A percentile compares a stretch with the other conserved stretches of the same genome.
Evolutionary conservation across 1,284 basidiomycete genomes (phyloP).

Genomic region (Fomitopsis betulina): DNA sequence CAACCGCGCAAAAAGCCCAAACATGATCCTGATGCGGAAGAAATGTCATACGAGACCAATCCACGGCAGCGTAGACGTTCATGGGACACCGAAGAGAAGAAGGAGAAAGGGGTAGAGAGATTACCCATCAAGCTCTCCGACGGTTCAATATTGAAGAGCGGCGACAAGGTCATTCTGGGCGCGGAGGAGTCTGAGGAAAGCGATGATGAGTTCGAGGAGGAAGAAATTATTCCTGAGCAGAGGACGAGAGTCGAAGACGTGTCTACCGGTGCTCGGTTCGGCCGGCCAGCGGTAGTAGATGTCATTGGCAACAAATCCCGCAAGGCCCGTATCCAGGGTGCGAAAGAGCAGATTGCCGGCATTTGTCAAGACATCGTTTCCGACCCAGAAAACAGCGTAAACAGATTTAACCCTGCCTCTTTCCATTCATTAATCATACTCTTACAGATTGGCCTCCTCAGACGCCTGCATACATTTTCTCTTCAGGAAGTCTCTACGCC

Average conservation of each 20-base stretch:
- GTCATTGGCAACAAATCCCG: slow-evolving; percentile 69
- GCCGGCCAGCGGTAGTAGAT: slow-evolving; percentile 75
- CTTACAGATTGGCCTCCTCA: slow-evolving; percentile 74
- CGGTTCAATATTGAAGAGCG: slow-evolving; percentile 64
- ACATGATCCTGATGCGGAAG: slow-evolving; percentile 50
- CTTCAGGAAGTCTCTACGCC: slow-evolving; percentile 66
- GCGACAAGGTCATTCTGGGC: slow-evolving; percentile 27
- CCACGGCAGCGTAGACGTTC: slow-evolving; percentile 48
- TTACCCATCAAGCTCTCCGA: slow-evolving; percentile 84
- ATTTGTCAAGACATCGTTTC: slow-evolving; percentile 88
- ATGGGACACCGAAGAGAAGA: slow-evolving; percentile 40
- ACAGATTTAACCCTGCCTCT: slow-evolving; percentile 10
- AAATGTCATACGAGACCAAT: slow-evolving; percentile 66
- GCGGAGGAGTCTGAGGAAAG: slow-evolving; percentile 32
- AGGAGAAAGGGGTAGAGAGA: slow-evolving; percentile 53
- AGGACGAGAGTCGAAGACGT: slow-evolving; percentile 66
- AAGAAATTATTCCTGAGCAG: slow-evolving; percentile 14
- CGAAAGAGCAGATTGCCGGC: slow-evolving; percentile 86
- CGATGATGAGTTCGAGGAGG: slow-evolving; percentile 37
- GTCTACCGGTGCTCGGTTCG: slow-evolving; percentile 75
- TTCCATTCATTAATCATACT: slow-evolving; percentile 1
- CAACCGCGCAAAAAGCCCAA: slow-evolving; percentile 13
- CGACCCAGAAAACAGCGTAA: slow-evolving; percentile 80
- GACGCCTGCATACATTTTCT: slow-evolving; percentile 84
- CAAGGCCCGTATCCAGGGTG: slow-evolving; percentile 64